Percentiles rank a stretch among this genome's conserved stretches.
Conservation (phyloP, 75 land plant species). For the Larix kaempferi region DNA sequence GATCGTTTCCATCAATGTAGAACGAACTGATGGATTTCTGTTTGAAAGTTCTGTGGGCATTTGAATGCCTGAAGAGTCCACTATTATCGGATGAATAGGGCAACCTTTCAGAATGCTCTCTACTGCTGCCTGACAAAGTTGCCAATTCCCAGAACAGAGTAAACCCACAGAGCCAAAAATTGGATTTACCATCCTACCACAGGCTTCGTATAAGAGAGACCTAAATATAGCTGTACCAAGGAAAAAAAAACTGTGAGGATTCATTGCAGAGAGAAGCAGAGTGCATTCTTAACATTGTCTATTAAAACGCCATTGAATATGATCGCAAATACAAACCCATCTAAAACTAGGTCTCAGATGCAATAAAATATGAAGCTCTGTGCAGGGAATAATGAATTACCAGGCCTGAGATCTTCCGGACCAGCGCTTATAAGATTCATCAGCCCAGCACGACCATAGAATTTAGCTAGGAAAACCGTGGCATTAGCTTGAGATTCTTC, state of each 20-base stretch:
- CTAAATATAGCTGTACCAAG: conserved; percentile 13
- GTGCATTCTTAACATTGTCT: background rate
- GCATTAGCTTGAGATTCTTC: conserved; percentile 8
- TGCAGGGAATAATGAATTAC: background rate
- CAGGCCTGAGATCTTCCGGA: background rate
- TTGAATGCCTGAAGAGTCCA: no score
- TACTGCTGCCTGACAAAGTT: conserved; percentile 17
- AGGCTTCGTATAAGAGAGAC: conserved; percentile 22
- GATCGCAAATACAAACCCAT: background rate
- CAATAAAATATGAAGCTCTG: background rate
- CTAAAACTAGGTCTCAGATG: background rate
- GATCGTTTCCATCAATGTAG: background rate
- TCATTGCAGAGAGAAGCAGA: background rate
- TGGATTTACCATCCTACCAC: conserved; percentile 18
- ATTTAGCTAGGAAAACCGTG: conserved; percentile 9
- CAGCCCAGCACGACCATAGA: conserved; percentile 9
- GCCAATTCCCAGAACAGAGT: conserved; percentile 18
- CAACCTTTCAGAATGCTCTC: conserved; percentile 15
- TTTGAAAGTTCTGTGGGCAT: background rate
- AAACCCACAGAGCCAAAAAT: conserved; percentile 20
- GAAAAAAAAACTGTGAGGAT: background rate
- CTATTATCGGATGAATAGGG: conserved; percentile 1
- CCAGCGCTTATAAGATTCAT: background rate
- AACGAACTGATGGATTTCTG: background rate
- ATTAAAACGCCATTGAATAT: background rate